These are phyloP conservation scores for Lobosporangium transversale DNA, from an alignment of 192 early-diverging fungal species.

Conservation along the genomic window DNA sequence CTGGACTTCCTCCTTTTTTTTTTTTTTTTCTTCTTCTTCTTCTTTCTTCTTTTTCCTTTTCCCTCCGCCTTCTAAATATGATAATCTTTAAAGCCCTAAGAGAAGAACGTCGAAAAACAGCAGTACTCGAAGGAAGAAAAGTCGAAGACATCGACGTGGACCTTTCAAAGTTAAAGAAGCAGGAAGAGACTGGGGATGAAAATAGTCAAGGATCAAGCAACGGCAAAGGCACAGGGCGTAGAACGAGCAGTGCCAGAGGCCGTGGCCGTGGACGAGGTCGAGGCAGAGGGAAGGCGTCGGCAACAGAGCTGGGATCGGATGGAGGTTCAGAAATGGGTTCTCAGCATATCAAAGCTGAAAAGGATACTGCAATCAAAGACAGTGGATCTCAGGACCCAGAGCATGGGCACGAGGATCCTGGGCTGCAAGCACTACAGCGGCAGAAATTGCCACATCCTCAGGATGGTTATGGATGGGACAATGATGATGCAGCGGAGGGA, in stretches of 20 bases:
- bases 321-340: not conserved
- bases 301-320: constrained; percentile 3
- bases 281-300: constrained; percentile 1
- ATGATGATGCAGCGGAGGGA: not conserved
- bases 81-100: constrained; percentile 21
- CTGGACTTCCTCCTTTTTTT: not conserved
- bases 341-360: not conserved
- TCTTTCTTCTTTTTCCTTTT: not conserved
- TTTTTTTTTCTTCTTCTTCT: not conserved
- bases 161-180: constrained; percentile 20
- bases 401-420: not conserved
- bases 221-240: not conserved
- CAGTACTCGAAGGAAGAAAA: constrained; percentile 16
- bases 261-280: constrained; percentile 21
- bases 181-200: constrained; percentile 7
- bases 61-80: too few species aligned
- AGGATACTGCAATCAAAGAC: not conserved
- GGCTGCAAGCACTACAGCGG: not conserved
- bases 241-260: constrained; percentile 14
- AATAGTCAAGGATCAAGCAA: not conserved
- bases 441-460: constrained; percentile 35
- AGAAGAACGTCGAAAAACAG: constrained; percentile 25
- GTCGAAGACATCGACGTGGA: constrained; percentile 3
- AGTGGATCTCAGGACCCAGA: not conserved
- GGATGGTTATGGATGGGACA: constrained; percentile 46